Percentiles rank a stretch among this genome's conserved stretches.
phyloP scores from a whole-genome alignment of 1,284 basidiomycete genomes.

The Trichosporon asahii region DNA sequence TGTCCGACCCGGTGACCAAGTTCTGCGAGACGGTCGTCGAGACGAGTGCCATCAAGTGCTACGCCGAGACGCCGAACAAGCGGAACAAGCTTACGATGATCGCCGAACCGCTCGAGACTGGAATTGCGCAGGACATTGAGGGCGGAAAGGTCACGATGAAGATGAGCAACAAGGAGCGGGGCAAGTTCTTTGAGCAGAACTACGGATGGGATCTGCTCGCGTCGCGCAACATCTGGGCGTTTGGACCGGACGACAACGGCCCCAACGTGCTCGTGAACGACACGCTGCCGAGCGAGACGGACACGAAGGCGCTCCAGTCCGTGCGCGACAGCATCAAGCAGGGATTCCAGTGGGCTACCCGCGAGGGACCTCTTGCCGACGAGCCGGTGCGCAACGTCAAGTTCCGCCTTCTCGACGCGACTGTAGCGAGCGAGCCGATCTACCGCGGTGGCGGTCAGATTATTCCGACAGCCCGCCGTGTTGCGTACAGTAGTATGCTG shows the following conservation, averaged over 20 bases:
- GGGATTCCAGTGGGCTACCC: conserved; percentile 98
- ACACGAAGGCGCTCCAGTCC: conserved; percentile 84
- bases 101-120: conserved; percentile 87
- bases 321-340: conserved; percentile 96
- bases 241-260: conserved; percentile 92
- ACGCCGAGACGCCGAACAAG: conserved; percentile 98
- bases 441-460: conserved; percentile 97
- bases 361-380: conserved; percentile 95
- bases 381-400: conserved; percentile 99
- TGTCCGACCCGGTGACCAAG: conserved; percentile 96
- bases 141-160: conserved; percentile 84
- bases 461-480: conserved; percentile 90
- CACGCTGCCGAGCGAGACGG: conserved; percentile 89
- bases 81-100: conserved; percentile 99
- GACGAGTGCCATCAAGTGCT: conserved; percentile 96
- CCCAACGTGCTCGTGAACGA: conserved; percentile 94
- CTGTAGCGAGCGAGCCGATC: conserved; percentile 88
- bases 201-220: conserved; percentile 98
- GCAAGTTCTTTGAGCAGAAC: conserved; percentile 89
- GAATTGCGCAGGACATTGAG: conserved; percentile 92
- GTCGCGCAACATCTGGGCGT: conserved; percentile 98
- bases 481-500: conserved; percentile 98
- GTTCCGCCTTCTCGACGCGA: conserved; percentile 90
- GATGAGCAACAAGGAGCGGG: conserved; percentile 88
- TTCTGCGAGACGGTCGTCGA: conserved; percentile 99